Percentiles rank a stretch among this genome's conserved stretches.
Evolutionary conservation across 441 rosid genomes (phyloP).

Genomic region (Pelargonium myrrhifolium): DNA sequence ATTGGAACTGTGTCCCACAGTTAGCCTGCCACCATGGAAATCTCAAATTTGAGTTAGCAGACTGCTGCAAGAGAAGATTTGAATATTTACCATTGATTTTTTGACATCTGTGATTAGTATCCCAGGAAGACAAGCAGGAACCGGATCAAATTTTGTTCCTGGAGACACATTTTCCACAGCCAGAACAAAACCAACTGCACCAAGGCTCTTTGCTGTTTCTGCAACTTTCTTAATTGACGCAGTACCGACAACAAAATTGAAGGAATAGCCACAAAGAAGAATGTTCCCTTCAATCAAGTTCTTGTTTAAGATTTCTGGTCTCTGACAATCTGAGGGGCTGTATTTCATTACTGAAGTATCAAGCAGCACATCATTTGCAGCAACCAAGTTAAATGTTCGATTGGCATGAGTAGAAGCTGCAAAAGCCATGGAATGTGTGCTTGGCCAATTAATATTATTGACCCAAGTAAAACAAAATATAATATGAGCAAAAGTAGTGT

Average conservation of each 20-base stretch:
- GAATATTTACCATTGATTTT: slow-evolving; percentile 64
- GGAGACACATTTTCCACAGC: slow-evolving; percentile 93
- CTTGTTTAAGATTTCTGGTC: slow-evolving; percentile 78
- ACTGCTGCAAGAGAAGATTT: neutral
- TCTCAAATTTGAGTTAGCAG: slow-evolving; percentile 4
- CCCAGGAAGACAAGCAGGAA: slow-evolving; percentile 80
- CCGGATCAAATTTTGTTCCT: slow-evolving; percentile 93
- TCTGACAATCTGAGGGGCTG: slow-evolving; percentile 94
- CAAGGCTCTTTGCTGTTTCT: slow-evolving; percentile 87
- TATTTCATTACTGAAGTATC: slow-evolving; percentile 63
- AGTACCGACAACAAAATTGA: slow-evolving; percentile 85
- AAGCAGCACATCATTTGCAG: slow-evolving; percentile 88
- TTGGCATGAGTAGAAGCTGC: slow-evolving; percentile 29
- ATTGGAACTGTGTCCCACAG: slow-evolving; percentile 1
- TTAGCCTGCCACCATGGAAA: neutral
- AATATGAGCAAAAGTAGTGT: neutral
- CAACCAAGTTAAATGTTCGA: slow-evolving; percentile 68
- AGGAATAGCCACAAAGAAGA: slow-evolving; percentile 95
- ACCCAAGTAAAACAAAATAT: neutral
- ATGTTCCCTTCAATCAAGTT: slow-evolving; percentile 80
- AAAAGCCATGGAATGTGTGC: no score
- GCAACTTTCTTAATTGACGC: slow-evolving; percentile 91
- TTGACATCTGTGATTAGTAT: slow-evolving; percentile 72
- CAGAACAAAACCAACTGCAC: slow-evolving; percentile 92
- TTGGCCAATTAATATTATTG: no score